Conservation (phyloP, 805 yeast species). For the Wickerhamiella brachini region DNA sequence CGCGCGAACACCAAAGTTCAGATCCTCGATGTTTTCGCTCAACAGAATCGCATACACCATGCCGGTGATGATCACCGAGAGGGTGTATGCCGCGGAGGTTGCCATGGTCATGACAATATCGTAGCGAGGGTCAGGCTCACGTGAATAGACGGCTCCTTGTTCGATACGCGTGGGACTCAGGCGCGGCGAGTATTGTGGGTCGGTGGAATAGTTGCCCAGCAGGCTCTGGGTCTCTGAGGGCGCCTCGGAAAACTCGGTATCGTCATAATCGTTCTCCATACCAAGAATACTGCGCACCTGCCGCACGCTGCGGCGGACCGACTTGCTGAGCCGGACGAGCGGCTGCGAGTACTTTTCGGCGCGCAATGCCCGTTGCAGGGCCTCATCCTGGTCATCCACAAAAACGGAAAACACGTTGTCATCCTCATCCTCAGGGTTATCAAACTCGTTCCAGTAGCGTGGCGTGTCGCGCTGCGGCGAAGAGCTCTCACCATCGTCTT, state of each 20-base stretch:
- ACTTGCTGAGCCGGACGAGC: slow-evolving; percentile 17
- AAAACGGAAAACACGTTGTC: slow-evolving; percentile 18
- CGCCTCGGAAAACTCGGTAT: neutral
- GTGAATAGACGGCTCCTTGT: slow-evolving; percentile 4
- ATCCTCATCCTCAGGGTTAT: slow-evolving; percentile 41
- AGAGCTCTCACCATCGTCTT: slow-evolving; percentile 1
- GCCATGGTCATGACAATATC: slow-evolving; percentile 33
- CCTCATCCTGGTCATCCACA: slow-evolving; percentile 24
- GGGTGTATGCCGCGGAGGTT: slow-evolving; percentile 28
- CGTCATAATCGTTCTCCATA: neutral
- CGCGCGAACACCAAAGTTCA: slow-evolving; percentile 17
- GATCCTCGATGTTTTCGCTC: slow-evolving; percentile 21
- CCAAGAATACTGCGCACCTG: slow-evolving; percentile 6
- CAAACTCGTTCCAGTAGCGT: slow-evolving; percentile 58
- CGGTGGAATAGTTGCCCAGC: slow-evolving; percentile 2
- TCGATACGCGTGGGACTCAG: slow-evolving; percentile 1
- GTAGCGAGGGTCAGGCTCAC: slow-evolving; percentile 6
- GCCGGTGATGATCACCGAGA: slow-evolving; percentile 26
- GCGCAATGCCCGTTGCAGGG: slow-evolving; percentile 20
- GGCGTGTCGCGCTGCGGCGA: slow-evolving; percentile 2
- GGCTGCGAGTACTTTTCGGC: slow-evolving; percentile 22
- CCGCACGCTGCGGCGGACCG: slow-evolving; percentile 13
- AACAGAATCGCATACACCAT: slow-evolving; percentile 31
- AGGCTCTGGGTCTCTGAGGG: slow-evolving; percentile 8
- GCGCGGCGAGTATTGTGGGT: slow-evolving; percentile 13